These are phyloP conservation scores for Sugiyamaella castrensis DNA, from an alignment of 1,139 yeast species.

Conservation along the genomic window DNA sequence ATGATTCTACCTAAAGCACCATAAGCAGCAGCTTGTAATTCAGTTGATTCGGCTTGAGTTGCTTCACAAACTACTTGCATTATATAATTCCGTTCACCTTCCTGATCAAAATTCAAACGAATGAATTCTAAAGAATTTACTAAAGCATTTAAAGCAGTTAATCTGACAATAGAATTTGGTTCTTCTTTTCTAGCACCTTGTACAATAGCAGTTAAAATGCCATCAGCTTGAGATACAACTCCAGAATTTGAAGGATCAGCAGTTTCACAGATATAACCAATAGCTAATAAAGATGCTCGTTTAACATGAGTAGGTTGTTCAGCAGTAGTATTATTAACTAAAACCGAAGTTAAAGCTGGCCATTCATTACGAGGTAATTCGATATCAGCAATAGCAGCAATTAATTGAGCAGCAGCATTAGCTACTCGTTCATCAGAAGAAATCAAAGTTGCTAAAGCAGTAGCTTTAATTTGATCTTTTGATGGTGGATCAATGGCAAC, in stretches of 20 bases:
- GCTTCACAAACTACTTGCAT: constrained; percentile 99
- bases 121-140: constrained; percentile 90
- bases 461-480: constrained; percentile 59
- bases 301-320: constrained; percentile 77
- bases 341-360: constrained; percentile 78
- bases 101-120: constrained; percentile 80
- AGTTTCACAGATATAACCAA: constrained; percentile 94
- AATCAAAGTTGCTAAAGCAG: constrained; percentile 60
- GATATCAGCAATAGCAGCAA: constrained; percentile 93
- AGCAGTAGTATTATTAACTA: constrained; percentile 80
- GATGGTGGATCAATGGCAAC: constrained; percentile 50
- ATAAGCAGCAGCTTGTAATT: constrained; percentile 89
- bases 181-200: constrained; percentile 92
- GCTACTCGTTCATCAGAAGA: constrained; percentile 78
- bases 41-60: constrained; percentile 80
- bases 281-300: constrained; percentile 80
- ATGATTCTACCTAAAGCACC: constrained; percentile 93
- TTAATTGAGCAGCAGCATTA: constrained; percentile 85
- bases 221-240: constrained; percentile 81
- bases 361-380: constrained; percentile 87
- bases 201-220: constrained; percentile 89
- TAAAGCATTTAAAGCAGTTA: constrained; percentile 88
- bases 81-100: constrained; percentile 92
- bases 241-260: constrained; percentile 84
- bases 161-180: constrained; percentile 68